A percentile compares a stretch with the other conserved stretches of the same genome.
Evolutionary conservation across 2,329 filamentous ascomycete species (phyloP).

Genomic region (Akanthomyces uredinophilus): DNA sequence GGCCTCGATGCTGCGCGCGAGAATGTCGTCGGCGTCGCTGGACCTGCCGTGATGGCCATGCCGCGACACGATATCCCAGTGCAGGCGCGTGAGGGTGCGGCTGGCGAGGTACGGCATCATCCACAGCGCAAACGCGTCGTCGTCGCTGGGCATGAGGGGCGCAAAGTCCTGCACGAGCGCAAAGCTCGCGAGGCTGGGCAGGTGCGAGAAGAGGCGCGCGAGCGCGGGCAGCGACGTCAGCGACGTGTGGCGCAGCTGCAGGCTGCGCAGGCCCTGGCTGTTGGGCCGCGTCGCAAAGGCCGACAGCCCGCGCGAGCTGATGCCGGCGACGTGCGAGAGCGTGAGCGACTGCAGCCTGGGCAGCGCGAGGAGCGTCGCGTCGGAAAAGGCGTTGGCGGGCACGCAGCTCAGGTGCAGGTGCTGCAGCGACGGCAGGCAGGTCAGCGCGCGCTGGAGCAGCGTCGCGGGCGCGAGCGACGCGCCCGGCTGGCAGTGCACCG

Average conservation of each 20-base stretch:
- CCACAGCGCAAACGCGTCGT: conserved; percentile 50
- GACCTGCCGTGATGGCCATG: conserved; percentile 27
- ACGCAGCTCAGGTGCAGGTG: conserved; percentile 56
- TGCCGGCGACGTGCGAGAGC: conserved; percentile 50
- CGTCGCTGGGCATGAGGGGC: conserved; percentile 47
- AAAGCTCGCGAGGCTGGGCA: conserved; percentile 44
- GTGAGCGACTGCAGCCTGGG: conserved; percentile 51
- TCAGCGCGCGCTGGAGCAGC: conserved; percentile 46
- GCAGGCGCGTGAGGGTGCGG: conserved; percentile 45
- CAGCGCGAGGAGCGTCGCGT: conserved; percentile 49
- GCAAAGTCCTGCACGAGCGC: conserved; percentile 50
- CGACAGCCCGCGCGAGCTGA: conserved; percentile 53
- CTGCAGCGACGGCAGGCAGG: conserved; percentile 48
- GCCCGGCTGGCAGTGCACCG: conserved; percentile 54
- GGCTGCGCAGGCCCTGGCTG: conserved; percentile 40
- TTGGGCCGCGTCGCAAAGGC: conserved; percentile 47
- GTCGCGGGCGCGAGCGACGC: conserved; percentile 48
- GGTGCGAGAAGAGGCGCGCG: conserved; percentile 54
- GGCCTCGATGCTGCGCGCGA: conserved; percentile 58
- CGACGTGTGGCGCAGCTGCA: conserved; percentile 53
- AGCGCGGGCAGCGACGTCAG: conserved; percentile 52
- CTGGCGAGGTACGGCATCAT: conserved; percentile 62
- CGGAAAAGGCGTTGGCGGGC: conserved; percentile 51
- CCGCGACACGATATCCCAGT: conserved; percentile 59
- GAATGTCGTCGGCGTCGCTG: conserved; percentile 52